Evolutionary conservation across 2,329 filamentous ascomycete genomes (phyloP).

Genomic region (Tolypocladium paradoxum): DNA sequence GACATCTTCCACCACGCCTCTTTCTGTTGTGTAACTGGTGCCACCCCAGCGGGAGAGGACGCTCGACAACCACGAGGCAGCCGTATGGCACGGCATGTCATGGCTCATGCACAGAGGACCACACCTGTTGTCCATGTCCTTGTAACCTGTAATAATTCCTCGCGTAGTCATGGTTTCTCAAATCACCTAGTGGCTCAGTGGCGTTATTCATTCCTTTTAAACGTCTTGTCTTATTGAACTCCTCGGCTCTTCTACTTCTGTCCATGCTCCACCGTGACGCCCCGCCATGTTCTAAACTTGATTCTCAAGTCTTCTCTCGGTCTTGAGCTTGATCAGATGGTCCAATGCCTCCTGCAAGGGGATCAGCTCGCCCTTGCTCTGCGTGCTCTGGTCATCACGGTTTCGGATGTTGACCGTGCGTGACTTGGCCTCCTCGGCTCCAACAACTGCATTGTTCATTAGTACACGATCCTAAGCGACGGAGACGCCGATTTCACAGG

Average conservation of each 20-base stretch:
- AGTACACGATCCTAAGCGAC: conserved; percentile 3
- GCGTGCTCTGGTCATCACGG: conserved; percentile 50
- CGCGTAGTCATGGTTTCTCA: background rate
- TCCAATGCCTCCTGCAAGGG: conserved; percentile 45
- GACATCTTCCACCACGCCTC: too few relatives aligned
- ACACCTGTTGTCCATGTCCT: background rate
- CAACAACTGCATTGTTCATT: conserved; percentile 36
- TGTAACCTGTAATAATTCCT: background rate
- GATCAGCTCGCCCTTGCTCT: conserved; percentile 50
- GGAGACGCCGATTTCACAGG: background rate
- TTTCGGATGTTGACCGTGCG: conserved; percentile 53
- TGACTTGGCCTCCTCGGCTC: conserved; percentile 49
- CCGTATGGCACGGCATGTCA: background rate
- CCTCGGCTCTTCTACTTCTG: background rate
- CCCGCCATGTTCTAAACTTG: conserved; percentile 16
- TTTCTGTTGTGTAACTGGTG: too few relatives aligned
- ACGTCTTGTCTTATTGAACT: background rate
- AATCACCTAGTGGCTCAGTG: background rate
- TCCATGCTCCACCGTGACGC: background rate
- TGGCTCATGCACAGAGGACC: background rate
- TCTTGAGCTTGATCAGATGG: conserved; percentile 41
- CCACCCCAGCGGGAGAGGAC: background rate
- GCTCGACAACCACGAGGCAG: background rate
- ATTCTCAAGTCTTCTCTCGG: conserved; percentile 30
- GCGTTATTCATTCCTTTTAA: background rate